phyloP scores from a whole-genome alignment of 78 protist species.

The Monocercomonoides exilis region DNA sequence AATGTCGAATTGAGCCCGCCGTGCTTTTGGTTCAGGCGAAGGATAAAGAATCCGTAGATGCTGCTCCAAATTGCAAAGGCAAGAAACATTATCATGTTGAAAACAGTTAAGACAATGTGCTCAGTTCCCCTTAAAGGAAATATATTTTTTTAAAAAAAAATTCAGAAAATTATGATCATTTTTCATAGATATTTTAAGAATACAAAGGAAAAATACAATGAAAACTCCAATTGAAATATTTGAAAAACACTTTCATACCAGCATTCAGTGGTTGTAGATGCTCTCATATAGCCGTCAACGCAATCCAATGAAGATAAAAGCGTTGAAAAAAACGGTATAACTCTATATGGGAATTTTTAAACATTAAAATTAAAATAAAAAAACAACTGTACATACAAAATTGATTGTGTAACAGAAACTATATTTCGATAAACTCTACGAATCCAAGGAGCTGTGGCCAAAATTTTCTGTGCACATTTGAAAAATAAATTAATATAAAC shows the following conservation, averaged over 20 bases:
- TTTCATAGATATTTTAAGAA: not conserved
- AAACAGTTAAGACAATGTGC: not conserved
- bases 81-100: not conserved
- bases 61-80: not conserved
- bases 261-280: not conserved
- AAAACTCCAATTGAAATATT: no score
- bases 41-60: not conserved
- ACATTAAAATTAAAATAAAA: not conserved
- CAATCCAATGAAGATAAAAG: not conserved
- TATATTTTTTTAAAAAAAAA: no score
- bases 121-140: no score
- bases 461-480: not conserved
- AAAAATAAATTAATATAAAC: not conserved
- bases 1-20: not conserved
- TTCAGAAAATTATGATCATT: no score
- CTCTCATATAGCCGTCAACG: not conserved
- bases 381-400: not conserved
- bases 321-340: not conserved
- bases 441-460: not conserved
- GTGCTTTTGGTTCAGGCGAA: not conserved
- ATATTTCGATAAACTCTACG: not conserved
- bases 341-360: no score
- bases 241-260: no score
- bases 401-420: not conserved
- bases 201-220: no score